Conservation (phyloP, 768 basidiomycete genomes). For the Lactarius quietus region DNA sequence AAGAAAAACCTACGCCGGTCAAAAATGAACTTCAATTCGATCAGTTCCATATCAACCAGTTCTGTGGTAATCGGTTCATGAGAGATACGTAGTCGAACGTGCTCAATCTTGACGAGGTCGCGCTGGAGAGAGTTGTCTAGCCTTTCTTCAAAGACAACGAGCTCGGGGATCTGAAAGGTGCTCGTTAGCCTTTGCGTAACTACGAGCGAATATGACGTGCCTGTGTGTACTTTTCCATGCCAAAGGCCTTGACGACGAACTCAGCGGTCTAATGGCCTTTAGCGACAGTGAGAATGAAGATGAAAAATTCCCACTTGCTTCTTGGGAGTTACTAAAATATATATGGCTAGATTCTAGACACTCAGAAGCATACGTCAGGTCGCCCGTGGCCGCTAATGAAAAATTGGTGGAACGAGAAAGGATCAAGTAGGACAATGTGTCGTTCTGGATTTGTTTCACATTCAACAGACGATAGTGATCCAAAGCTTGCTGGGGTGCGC, state of each 20-base stretch:
- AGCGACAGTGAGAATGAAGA: conserved; percentile 8
- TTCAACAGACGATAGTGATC: conserved; percentile 78
- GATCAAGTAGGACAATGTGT: conserved; percentile 83
- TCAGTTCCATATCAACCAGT: conserved; percentile 76
- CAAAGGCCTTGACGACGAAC: conserved; percentile 75
- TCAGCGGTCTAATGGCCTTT: conserved; percentile 58
- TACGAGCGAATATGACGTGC: conserved; percentile 33
- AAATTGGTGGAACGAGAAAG: conserved; percentile 76
- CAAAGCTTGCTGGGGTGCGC: conserved; percentile 65
- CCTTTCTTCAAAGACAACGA: conserved; percentile 74
- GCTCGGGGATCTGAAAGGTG: conserved; percentile 69
- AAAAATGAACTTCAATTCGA: conserved; percentile 80
- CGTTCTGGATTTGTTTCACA: conserved; percentile 82
- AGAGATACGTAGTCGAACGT: conserved; percentile 76
- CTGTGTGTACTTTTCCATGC: conserved; percentile 79
- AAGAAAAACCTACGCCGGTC: conserved; percentile 53
- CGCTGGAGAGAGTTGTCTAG: conserved; percentile 84
- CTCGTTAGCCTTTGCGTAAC: background rate
- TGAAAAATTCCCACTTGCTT: conserved; percentile 41
- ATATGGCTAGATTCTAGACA: conserved; percentile 79
- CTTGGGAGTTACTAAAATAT: conserved; percentile 74
- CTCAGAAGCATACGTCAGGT: conserved; percentile 70
- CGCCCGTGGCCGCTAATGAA: conserved; percentile 71
- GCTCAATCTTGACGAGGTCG: conserved; percentile 77
- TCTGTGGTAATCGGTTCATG: conserved; percentile 71